Conservation (phyloP, 768 basidiomycete genomes). For the Leccinum olivaceopallidum region DNA sequence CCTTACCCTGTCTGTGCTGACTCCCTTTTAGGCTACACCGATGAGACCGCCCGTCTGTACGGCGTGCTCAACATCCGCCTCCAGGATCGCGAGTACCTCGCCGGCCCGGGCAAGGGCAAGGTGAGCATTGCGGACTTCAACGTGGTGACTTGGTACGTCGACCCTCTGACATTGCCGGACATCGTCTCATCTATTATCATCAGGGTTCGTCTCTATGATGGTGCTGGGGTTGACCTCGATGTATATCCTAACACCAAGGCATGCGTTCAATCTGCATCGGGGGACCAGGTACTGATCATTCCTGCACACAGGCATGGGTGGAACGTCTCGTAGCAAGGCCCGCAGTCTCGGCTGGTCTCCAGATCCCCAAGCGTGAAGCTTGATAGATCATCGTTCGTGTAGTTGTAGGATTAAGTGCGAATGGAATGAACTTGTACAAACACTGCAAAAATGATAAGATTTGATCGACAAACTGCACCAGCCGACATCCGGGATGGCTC, state of each 20-base stretch:
- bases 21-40: slow-evolving; percentile 57
- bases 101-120: slow-evolving; percentile 69
- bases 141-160: slow-evolving; percentile 55
- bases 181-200: neutral
- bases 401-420: neutral
- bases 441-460: slow-evolving; percentile 12
- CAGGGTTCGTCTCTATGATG: slow-evolving; percentile 56
- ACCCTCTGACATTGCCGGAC: neutral
- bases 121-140: slow-evolving; percentile 76
- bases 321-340: slow-evolving; percentile 27
- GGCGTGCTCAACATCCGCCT: slow-evolving; percentile 81
- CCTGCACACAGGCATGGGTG: slow-evolving; percentile 28
- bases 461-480: neutral
- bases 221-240: slow-evolving; percentile 57
- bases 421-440: slow-evolving; percentile 3
- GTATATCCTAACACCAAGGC: slow-evolving; percentile 67
- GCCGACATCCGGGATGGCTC: slow-evolving; percentile 9
- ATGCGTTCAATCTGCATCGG: neutral
- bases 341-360: slow-evolving; percentile 25
- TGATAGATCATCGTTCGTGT: neutral
- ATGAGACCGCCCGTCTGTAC: slow-evolving; percentile 83
- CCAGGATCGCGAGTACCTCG: slow-evolving; percentile 74
- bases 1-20: neutral
- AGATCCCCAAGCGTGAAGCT: slow-evolving; percentile 11
- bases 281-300: neutral